These are phyloP conservation scores for Hyphopichia buzzinii DNA, from an alignment of 1,139 yeast genomes.

Conservation along the genomic window DNA sequence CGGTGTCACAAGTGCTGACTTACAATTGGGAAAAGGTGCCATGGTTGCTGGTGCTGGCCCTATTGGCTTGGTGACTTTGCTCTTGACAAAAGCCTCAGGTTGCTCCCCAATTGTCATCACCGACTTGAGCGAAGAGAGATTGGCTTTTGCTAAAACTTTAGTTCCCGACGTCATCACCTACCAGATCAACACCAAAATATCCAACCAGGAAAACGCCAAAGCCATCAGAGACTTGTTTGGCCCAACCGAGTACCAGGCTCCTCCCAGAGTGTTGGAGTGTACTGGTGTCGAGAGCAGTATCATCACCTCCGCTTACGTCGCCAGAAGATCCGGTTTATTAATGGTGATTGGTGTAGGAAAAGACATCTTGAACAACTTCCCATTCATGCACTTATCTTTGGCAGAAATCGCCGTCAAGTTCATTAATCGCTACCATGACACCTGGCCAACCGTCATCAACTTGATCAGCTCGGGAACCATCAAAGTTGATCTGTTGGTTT, in stretches of 20 bases:
- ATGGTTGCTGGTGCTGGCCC: slow-evolving; percentile 26
- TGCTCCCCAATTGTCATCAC: slow-evolving; percentile 22
- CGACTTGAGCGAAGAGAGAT: slow-evolving; percentile 19
- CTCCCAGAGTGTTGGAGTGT: slow-evolving; percentile 23
- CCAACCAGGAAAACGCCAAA: slow-evolving; percentile 23
- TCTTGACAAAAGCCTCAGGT: slow-evolving; percentile 21
- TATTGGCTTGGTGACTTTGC: slow-evolving; percentile 23
- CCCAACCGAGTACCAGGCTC: slow-evolving; percentile 19
- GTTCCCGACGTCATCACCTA: slow-evolving; percentile 29
- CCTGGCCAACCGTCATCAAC: slow-evolving; percentile 31
- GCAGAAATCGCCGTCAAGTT: slow-evolving; percentile 37
- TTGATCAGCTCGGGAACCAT: slow-evolving; percentile 21
- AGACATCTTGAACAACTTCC: slow-evolving; percentile 30
- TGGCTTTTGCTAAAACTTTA: slow-evolving; percentile 20
- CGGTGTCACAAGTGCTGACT: slow-evolving; percentile 20
- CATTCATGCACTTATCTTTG: slow-evolving; percentile 37
- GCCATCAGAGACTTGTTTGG: slow-evolving; percentile 26
- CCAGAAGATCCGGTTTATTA: slow-evolving; percentile 30
- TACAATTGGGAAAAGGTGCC: slow-evolving; percentile 19
- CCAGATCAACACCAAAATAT: slow-evolving; percentile 15
- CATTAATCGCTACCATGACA: slow-evolving; percentile 35
- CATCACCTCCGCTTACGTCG: slow-evolving; percentile 26
- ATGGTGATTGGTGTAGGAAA: slow-evolving; percentile 36
- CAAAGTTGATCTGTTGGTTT: slow-evolving; percentile 22
- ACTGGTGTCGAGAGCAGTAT: slow-evolving; percentile 27